phyloP scores from a whole-genome alignment of 441 rosid genomes.

The Pelargonium fulgidum region DNA sequence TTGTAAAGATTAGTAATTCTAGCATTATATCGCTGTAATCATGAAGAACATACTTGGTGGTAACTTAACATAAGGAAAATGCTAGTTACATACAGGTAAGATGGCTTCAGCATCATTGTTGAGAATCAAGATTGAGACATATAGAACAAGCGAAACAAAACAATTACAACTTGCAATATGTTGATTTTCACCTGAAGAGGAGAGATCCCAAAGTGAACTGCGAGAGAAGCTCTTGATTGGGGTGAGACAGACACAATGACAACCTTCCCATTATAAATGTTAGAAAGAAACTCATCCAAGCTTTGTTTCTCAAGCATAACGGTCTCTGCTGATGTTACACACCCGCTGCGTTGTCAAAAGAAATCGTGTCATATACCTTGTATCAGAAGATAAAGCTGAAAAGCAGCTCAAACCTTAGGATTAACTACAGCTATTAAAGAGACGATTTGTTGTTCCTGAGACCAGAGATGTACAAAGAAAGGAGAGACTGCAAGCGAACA shows the following conservation, averaged over 20 bases:
- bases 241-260: conserved; percentile 71
- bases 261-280: conserved; percentile 49
- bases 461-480: too few species aligned
- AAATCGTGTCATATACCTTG: background rate
- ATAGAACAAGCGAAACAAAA: background rate
- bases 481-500: too few species aligned
- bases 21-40: background rate
- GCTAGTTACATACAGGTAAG: conserved; percentile 9
- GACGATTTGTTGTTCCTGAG: background rate
- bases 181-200: conserved; percentile 46
- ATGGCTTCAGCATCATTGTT: background rate
- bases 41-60: background rate
- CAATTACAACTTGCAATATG: background rate
- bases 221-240: conserved; percentile 91
- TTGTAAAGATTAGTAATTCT: conserved; percentile 7
- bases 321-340: conserved; percentile 95
- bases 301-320: conserved; percentile 98
- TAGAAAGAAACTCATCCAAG: conserved; percentile 73
- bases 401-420: background rate
- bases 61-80: conserved; percentile 2
- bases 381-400: background rate
- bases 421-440: background rate
- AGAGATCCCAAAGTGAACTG: conserved; percentile 60
- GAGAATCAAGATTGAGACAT: background rate
- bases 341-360: conserved; percentile 49